phyloP scores from a whole-genome alignment of 2,329 filamentous ascomycete genomes.

The Apiospora arundinis region DNA sequence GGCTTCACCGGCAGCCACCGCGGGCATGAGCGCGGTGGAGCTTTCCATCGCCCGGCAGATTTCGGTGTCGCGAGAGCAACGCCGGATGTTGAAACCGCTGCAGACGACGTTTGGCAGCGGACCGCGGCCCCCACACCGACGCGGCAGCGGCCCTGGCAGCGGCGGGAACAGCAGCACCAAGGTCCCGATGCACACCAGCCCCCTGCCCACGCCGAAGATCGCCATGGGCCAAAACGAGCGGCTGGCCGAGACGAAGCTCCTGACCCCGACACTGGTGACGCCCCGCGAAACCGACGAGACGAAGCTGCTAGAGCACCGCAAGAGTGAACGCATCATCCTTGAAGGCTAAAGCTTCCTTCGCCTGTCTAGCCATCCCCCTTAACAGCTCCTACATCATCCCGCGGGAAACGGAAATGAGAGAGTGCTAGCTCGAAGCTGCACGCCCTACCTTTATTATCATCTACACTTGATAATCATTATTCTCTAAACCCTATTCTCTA shows the following conservation, averaged over 20 bases:
- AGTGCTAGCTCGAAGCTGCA: not conserved
- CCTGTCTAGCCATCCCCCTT: conserved; percentile 17
- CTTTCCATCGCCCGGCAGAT: conserved; percentile 73
- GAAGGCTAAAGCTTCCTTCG: conserved; percentile 48
- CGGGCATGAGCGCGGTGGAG: conserved; percentile 60
- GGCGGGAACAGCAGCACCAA: conserved; percentile 6
- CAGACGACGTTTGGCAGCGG: conserved; percentile 42
- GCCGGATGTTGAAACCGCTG: conserved; percentile 62
- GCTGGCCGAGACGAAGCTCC: conserved; percentile 47
- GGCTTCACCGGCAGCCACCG: not conserved
- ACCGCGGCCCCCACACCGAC: conserved; percentile 26
- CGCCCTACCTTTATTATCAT: not conserved
- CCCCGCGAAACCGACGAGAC: conserved; percentile 41
- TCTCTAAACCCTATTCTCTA: conserved; percentile 21
- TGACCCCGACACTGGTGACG: conserved; percentile 54
- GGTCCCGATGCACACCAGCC: conserved; percentile 28
- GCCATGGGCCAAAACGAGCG: conserved; percentile 42
- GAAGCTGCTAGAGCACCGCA: conserved; percentile 49
- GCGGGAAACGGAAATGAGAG: not conserved
- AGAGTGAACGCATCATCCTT: conserved; percentile 60
- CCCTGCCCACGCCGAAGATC: conserved; percentile 30
- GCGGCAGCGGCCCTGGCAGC: not conserved
- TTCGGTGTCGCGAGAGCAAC: conserved; percentile 67
- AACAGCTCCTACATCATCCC: not conserved
- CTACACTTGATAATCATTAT: conserved; percentile 19